Evolutionary conservation across 805 yeast genomes (phyloP).

Genomic region (Starmerella cellae): DNA sequence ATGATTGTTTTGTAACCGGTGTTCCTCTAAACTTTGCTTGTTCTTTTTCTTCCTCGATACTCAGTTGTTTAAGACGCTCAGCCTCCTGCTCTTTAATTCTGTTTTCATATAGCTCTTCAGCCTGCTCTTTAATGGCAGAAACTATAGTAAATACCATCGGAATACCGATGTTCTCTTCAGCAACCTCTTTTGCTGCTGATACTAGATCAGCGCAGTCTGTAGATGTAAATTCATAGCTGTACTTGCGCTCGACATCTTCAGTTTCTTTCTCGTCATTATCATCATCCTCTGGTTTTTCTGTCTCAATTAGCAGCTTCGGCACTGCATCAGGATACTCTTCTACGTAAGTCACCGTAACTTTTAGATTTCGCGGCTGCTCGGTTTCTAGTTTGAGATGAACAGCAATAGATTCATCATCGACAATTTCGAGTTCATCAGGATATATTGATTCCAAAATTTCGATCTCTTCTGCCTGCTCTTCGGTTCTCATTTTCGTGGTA

Average conservation of each 20-base stretch:
- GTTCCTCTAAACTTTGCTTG: conserved; percentile 88
- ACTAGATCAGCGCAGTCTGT: conserved; percentile 24
- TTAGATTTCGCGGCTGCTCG: conserved; percentile 43
- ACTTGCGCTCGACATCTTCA: conserved; percentile 30
- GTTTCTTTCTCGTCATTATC: conserved; percentile 36
- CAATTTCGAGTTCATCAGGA: conserved; percentile 67
- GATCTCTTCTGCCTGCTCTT: conserved; percentile 79
- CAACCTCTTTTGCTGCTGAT: conserved; percentile 27
- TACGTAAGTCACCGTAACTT: conserved; percentile 57
- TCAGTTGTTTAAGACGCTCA: conserved; percentile 43
- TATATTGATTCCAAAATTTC: conserved; percentile 84
- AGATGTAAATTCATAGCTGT: conserved; percentile 35
- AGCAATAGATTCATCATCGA: conserved; percentile 39
- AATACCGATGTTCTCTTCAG: conserved; percentile 72
- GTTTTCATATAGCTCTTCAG: conserved; percentile 53
- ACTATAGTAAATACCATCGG: conserved; percentile 79
- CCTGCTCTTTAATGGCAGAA: conserved; percentile 65
- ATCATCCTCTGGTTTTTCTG: conserved; percentile 30
- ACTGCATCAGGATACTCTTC: conserved; percentile 59
- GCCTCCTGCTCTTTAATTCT: conserved; percentile 44
- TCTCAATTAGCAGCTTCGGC: neutral
- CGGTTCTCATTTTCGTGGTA: conserved; percentile 37
- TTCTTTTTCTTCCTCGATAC: conserved; percentile 62
- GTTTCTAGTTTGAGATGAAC: conserved; percentile 58
- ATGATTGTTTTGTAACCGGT: conserved; percentile 69